Evolutionary conservation across 2,329 filamentous ascomycete genomes (phyloP).

Genomic region (Aureobasidium pullulans): DNA sequence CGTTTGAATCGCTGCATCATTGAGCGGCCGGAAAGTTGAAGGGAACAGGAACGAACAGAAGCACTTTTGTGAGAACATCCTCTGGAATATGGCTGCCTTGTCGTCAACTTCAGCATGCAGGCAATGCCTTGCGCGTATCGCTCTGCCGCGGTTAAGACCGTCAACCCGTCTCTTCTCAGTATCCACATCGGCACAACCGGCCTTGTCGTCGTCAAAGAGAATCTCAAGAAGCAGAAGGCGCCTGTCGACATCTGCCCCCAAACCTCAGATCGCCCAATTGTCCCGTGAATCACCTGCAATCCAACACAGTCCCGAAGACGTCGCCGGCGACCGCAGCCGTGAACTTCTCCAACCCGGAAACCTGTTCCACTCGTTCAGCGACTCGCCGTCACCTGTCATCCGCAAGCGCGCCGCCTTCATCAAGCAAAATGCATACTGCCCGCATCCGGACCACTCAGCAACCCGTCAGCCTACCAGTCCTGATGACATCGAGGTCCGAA

Average conservation of each 20-base stretch:
- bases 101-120: conserved; percentile 6
- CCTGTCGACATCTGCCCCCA: conserved; percentile 1
- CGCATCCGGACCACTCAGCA: conserved; percentile 77
- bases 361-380: conserved; percentile 86
- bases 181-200: conserved; percentile 6
- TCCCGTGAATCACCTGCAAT: neutral
- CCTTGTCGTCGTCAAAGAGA: conserved; percentile 5
- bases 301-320: neutral
- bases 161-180: neutral
- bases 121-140: conserved; percentile 4
- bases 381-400: conserved; percentile 83
- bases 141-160: neutral
- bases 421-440: conserved; percentile 86
- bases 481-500: conserved; percentile 55
- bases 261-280: conserved; percentile 7
- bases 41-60: neutral
- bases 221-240: neutral
- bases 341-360: conserved; percentile 61
- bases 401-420: conserved; percentile 83
- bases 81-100: neutral
- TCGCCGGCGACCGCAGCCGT: conserved; percentile 21
- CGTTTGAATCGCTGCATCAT: neutral
- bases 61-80: neutral
- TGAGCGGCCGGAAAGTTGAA: neutral
- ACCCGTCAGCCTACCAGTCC: conserved; percentile 61